Conservation (phyloP, 2,329 filamentous ascomycete genomes). For the Talaromyces sp. region DNA sequence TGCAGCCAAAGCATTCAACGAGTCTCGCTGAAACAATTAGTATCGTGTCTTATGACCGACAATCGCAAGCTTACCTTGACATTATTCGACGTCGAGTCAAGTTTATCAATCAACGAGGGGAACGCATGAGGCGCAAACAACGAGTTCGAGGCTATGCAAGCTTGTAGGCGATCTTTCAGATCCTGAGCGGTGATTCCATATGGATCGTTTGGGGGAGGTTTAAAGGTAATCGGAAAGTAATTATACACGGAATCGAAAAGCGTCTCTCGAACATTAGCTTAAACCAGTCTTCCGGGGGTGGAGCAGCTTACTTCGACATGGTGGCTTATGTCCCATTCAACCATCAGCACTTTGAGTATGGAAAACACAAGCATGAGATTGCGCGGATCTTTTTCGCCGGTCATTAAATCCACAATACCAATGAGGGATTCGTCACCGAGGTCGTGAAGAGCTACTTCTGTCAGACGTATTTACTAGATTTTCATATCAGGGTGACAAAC, state of each 20-base stretch:
- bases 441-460: slow-evolving; percentile 46
- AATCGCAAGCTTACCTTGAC: slow-evolving; percentile 52
- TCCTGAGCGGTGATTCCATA: slow-evolving; percentile 68
- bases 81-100: slow-evolving; percentile 65
- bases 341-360: slow-evolving; percentile 62
- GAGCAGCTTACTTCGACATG: slow-evolving; percentile 51
- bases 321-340: slow-evolving; percentile 62
- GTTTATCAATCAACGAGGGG: slow-evolving; percentile 64
- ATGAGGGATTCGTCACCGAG: slow-evolving; percentile 59
- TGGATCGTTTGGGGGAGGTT: slow-evolving; percentile 64
- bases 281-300: not conserved
- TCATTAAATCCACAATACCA: slow-evolving; percentile 61
- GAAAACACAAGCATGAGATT: slow-evolving; percentile 70
- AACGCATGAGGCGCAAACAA: slow-evolving; percentile 65
- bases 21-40: slow-evolving; percentile 52
- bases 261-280: slow-evolving; percentile 27
- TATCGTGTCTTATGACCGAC: not conserved
- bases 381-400: slow-evolving; percentile 65
- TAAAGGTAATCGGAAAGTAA: slow-evolving; percentile 69
- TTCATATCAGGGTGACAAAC: slow-evolving; percentile 31
- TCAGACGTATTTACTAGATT: slow-evolving; percentile 17
- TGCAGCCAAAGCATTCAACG: slow-evolving; percentile 59
- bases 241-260: slow-evolving; percentile 68
- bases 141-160: slow-evolving; percentile 60
- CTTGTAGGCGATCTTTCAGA: slow-evolving; percentile 60